Percentiles rank a stretch among this genome's conserved stretches.
Conservation (phyloP, 371 early-diverging fungal genomes). For the Mucor piriformis region DNA sequence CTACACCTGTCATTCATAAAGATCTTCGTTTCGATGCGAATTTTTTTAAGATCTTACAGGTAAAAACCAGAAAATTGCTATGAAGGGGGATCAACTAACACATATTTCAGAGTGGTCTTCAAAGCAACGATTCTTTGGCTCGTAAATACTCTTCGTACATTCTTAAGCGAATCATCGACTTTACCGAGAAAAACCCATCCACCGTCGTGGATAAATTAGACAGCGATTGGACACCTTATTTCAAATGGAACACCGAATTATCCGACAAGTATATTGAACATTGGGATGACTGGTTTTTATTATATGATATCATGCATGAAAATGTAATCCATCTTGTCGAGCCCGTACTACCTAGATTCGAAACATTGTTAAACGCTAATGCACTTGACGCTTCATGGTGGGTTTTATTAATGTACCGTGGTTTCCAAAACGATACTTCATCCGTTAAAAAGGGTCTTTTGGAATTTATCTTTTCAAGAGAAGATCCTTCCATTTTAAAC, state of each 20-base stretch:
- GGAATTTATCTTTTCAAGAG: conserved; percentile 42
- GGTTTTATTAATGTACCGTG: conserved; percentile 45
- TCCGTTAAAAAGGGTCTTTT: conserved; percentile 44
- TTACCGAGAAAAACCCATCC: conserved; percentile 32
- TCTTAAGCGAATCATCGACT: conserved; percentile 48
- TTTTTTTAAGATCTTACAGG: conserved; percentile 51
- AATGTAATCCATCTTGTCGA: conserved; percentile 56
- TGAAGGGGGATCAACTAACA: neutral
- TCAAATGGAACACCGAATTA: conserved; percentile 33
- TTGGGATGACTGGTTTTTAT: conserved; percentile 64
- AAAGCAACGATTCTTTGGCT: conserved; percentile 44
- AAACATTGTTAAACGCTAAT: conserved; percentile 29
- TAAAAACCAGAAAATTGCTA: conserved; percentile 2
- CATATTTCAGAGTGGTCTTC: conserved; percentile 35
- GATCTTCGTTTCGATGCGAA: conserved; percentile 45
- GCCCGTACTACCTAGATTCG: conserved; percentile 49
- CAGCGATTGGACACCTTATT: conserved; percentile 42
- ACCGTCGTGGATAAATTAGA: neutral
- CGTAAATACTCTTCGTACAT: conserved; percentile 49
- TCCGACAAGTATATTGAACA: conserved; percentile 28
- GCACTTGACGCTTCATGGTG: conserved; percentile 49
- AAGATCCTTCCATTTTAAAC: conserved; percentile 28
- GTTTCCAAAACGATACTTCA: conserved; percentile 44
- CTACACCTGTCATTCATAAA: conserved; percentile 9
- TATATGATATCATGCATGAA: conserved; percentile 64